Evolutionary conservation across 2,329 filamentous ascomycete genomes (phyloP).

Genomic region (Diaporthe ilicicola): DNA sequence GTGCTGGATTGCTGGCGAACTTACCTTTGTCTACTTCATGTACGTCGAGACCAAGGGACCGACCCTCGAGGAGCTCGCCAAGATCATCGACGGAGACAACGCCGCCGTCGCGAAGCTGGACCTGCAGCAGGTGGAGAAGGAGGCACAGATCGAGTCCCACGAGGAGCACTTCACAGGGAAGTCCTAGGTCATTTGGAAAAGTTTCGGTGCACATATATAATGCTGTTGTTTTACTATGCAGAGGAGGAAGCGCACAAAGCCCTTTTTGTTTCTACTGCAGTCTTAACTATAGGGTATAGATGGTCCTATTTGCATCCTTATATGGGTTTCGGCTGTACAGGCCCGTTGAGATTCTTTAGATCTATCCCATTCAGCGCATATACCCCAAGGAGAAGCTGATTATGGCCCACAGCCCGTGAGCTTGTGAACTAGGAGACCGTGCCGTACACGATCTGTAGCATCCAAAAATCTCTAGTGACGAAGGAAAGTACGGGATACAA

Average conservation of each 20-base stretch:
- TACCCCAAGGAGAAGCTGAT: not conserved
- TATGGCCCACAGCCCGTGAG: not conserved
- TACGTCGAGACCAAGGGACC: slow-evolving; percentile 70
- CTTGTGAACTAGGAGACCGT: too few relatives aligned
- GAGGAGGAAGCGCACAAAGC: not conserved
- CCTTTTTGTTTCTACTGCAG: not conserved
- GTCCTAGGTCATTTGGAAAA: not conserved
- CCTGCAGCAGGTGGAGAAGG: slow-evolving; percentile 55
- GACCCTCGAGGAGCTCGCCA: slow-evolving; percentile 72
- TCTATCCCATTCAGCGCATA: slow-evolving; percentile 6
- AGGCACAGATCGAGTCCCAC: slow-evolving; percentile 39
- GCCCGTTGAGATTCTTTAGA: slow-evolving; percentile 1
- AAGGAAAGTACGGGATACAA: too few relatives aligned
- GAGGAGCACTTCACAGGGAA: slow-evolving; percentile 28
- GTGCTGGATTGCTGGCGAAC: slow-evolving; percentile 64
- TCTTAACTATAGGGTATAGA: slow-evolving; percentile 8
- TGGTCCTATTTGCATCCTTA: not conserved
- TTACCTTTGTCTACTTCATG: slow-evolving; percentile 64
- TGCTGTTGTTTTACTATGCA: not conserved
- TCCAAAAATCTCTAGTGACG: too few relatives aligned
- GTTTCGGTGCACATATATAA: not conserved
- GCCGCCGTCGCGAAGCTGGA: slow-evolving; percentile 58
- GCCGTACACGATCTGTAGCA: too few relatives aligned
- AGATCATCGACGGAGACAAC: slow-evolving; percentile 71
- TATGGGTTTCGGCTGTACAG: not conserved